Percentiles rank a stretch among this genome's conserved stretches.
Conservation (phyloP, 2,329 filamentous ascomycete species). For the Leptodontidium sp. region DNA sequence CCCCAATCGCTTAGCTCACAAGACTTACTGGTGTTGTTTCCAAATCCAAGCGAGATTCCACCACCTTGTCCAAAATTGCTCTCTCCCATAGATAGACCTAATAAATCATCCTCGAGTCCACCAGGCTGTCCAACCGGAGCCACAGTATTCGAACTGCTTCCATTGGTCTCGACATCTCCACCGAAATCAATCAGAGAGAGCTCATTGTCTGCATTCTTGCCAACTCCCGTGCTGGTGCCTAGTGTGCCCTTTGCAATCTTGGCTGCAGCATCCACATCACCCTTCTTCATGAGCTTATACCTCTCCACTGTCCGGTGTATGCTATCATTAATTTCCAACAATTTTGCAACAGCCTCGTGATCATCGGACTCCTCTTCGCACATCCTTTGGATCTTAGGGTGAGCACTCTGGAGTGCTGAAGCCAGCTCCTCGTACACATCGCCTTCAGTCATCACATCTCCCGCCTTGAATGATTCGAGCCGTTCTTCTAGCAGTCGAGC, state of each 20-base stretch:
- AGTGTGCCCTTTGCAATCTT: constrained; percentile 85
- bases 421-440: constrained; percentile 85
- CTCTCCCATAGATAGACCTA: constrained; percentile 81
- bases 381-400: constrained; percentile 99
- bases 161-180: constrained; percentile 65
- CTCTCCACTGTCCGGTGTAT: constrained; percentile 96
- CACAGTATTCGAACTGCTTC: constrained; percentile 54
- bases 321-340: constrained; percentile 98
- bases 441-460: constrained; percentile 77
- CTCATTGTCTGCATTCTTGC: constrained; percentile 75
- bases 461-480: constrained; percentile 81
- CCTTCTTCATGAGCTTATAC: constrained; percentile 96
- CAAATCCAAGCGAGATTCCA: constrained; percentile 83
- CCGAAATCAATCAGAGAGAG: constrained; percentile 95
- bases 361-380: constrained; percentile 99
- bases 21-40: constrained; percentile 71
- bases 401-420: constrained; percentile 86
- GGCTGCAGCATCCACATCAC: constrained; percentile 83
- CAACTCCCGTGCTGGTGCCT: constrained; percentile 69
- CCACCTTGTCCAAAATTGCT: constrained; percentile 75
- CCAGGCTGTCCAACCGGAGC: constrained; percentile 56
- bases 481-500: constrained; percentile 92
- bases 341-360: constrained; percentile 91
- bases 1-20: neutral
- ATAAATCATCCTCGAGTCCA: constrained; percentile 86